Percentiles rank a stretch among this genome's conserved stretches.
Evolutionary conservation across 2,329 filamentous ascomycete species (phyloP).

Genomic region (Colletotrichum lindemuthianum): DNA sequence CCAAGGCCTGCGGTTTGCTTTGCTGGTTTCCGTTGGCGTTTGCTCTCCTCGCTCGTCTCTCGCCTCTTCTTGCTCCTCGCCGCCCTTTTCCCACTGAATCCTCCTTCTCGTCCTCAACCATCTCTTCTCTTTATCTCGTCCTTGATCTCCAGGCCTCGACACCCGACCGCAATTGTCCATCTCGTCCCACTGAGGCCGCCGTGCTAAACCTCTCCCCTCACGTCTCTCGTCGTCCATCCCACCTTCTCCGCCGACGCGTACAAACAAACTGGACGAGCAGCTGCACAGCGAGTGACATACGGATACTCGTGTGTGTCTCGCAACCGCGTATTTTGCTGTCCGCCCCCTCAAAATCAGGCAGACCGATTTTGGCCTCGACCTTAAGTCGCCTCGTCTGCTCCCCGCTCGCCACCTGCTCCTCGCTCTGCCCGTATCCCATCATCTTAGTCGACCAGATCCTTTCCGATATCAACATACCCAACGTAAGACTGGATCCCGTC

Average conservation of each 20-base stretch:
- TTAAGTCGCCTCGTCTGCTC: constrained; percentile 33
- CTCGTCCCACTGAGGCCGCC: constrained; percentile 27
- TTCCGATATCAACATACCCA: neutral
- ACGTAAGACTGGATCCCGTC: constrained; percentile 26
- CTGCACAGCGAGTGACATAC: neutral
- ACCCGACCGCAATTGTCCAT: constrained; percentile 13
- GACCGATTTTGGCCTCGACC: constrained; percentile 30
- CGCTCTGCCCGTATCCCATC: constrained; percentile 5
- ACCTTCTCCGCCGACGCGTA: constrained; percentile 33
- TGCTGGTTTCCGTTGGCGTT: neutral
- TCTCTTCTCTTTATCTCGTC: constrained; percentile 8
- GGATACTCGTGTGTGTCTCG: neutral
- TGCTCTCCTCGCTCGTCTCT: constrained; percentile 22
- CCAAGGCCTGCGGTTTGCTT: neutral
- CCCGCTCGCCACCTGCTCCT: neutral
- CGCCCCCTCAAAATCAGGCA: constrained; percentile 28
- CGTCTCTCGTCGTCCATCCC: neutral
- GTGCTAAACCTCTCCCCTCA: constrained; percentile 2
- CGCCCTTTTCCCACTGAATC: constrained; percentile 33
- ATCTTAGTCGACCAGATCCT: constrained; percentile 1
- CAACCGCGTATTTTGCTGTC: constrained; percentile 6
- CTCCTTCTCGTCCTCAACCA: constrained; percentile 37
- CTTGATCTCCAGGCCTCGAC: constrained; percentile 28
- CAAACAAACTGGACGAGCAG: constrained; percentile 13
- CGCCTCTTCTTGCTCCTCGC: constrained; percentile 16